These are phyloP conservation scores for Cicer chorassanicum DNA, from an alignment of 306 rosid species.

Conservation along the genomic window DNA sequence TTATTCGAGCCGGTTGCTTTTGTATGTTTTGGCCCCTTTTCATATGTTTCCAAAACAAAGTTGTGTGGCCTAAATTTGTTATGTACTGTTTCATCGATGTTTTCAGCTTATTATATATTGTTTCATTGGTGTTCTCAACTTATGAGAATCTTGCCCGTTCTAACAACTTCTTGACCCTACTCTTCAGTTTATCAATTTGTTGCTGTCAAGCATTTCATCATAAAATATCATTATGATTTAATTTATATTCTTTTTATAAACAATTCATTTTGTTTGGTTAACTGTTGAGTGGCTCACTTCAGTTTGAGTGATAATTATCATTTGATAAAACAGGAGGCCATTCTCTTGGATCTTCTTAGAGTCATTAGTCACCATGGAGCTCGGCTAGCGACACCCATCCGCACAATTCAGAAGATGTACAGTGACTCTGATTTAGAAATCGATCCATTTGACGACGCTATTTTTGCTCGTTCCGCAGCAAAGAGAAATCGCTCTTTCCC, in stretches of 20 bases:
- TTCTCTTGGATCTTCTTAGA: constrained; percentile 89
- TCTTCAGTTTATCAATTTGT: constrained; percentile 22
- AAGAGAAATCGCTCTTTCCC: constrained; percentile 57
- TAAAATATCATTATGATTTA: constrained; percentile 19
- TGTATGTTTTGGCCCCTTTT: neutral
- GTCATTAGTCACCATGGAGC: constrained; percentile 89
- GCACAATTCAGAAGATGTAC: constrained; percentile 83
- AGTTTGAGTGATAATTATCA: constrained; percentile 35
- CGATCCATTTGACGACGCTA: constrained; percentile 67
- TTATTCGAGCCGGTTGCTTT: neutral
- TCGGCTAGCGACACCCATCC: constrained; percentile 91
- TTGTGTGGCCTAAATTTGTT: constrained; percentile 28
- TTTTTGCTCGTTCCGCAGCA: constrained; percentile 56
- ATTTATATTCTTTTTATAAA: neutral
- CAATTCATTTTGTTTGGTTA: constrained; percentile 21
- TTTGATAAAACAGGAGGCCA: constrained; percentile 77
- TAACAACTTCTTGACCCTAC: constrained; percentile 22
- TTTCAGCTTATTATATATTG: constrained; percentile 6
- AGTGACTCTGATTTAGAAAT: constrained; percentile 72
- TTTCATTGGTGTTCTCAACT: constrained; percentile 10
- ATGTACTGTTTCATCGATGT: constrained; percentile 10
- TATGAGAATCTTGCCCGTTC: neutral
- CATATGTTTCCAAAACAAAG: neutral
- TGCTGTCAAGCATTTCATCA: constrained; percentile 3
- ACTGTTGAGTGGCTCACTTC: constrained; percentile 37